Percentiles rank a stretch among this genome's conserved stretches.
phyloP scores from a whole-genome alignment of 352 stramenopile genomes.

The Paralagenidium karlingii region DNA sequence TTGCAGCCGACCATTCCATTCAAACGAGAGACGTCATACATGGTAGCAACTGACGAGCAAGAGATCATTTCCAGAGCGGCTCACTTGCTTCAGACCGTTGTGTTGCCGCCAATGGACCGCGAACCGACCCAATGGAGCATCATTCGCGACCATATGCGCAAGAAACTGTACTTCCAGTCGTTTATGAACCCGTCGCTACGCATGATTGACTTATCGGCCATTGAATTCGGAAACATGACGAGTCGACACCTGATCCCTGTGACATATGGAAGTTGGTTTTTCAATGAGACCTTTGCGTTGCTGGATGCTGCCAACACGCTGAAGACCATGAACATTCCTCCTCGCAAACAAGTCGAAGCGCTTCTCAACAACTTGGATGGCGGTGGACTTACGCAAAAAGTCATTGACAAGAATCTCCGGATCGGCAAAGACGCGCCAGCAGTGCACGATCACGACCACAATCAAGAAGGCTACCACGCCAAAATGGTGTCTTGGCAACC shows the following conservation, averaged over 20 bases:
- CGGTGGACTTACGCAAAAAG: no score
- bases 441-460: no score
- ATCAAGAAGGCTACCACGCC: no score
- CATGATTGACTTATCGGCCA: conserved; percentile 30
- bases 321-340: conserved; percentile 40
- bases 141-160: conserved; percentile 46
- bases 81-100: conserved; percentile 55
- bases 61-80: conserved; percentile 28
- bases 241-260: conserved; percentile 40
- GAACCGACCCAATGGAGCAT: conserved; percentile 58
- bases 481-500: no score
- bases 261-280: conserved; percentile 48
- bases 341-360: conserved; percentile 21
- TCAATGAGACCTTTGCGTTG: conserved; percentile 34
- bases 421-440: no score
- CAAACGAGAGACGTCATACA: conserved; percentile 30
- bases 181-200: conserved; percentile 57
- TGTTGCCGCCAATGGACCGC: conserved; percentile 16
- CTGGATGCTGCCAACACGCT: conserved; percentile 22
- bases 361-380: no score
- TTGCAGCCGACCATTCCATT: no score
- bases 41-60: conserved; percentile 42
- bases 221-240: conserved; percentile 28
- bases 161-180: conserved; percentile 54
- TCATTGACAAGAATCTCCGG: no score